These are phyloP conservation scores for Sarocladium kiliense DNA, from an alignment of 2,329 filamentous ascomycete species.

Conservation along the genomic window DNA sequence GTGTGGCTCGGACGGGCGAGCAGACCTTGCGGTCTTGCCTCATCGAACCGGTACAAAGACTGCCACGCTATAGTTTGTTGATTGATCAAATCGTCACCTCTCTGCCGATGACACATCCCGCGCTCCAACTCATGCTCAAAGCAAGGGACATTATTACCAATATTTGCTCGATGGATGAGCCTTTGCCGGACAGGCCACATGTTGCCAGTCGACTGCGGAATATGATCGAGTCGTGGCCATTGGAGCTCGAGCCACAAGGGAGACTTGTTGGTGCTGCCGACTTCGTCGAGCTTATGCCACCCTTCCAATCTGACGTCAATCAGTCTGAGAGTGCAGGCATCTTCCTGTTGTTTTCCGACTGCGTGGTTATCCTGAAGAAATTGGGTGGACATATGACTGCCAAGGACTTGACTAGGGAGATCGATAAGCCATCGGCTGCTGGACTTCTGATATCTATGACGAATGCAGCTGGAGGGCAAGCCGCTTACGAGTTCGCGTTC, in stretches of 20 bases:
- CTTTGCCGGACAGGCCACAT: constrained; percentile 63
- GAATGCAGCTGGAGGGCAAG: constrained; percentile 55
- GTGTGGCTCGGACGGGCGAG: constrained; percentile 79
- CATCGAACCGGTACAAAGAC: constrained; percentile 91
- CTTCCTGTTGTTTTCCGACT: constrained; percentile 80
- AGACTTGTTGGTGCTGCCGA: constrained; percentile 79
- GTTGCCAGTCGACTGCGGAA: constrained; percentile 69
- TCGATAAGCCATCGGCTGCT: constrained; percentile 72
- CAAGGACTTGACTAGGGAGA: constrained; percentile 73
- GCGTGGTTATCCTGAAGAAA: constrained; percentile 72
- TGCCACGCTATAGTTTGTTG: constrained; percentile 90
- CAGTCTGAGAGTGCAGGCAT: constrained; percentile 56
- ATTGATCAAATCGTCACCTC: constrained; percentile 93
- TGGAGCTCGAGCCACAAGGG: constrained; percentile 65
- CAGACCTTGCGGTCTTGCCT: constrained; percentile 85
- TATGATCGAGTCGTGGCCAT: constrained; percentile 73
- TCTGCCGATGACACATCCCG: constrained; percentile 80
- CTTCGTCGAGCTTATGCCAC: constrained; percentile 69
- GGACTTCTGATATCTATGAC: constrained; percentile 59
- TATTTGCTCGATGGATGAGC: constrained; percentile 88
- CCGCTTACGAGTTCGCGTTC: constrained; percentile 68
- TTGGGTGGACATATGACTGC: constrained; percentile 59
- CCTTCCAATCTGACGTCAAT: constrained; percentile 49
- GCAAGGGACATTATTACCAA: constrained; percentile 92
- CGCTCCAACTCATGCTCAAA: constrained; percentile 75